Evolutionary conservation across 2,329 filamentous ascomycete genomes (phyloP).

Genomic region (Claviceps pusilla): DNA sequence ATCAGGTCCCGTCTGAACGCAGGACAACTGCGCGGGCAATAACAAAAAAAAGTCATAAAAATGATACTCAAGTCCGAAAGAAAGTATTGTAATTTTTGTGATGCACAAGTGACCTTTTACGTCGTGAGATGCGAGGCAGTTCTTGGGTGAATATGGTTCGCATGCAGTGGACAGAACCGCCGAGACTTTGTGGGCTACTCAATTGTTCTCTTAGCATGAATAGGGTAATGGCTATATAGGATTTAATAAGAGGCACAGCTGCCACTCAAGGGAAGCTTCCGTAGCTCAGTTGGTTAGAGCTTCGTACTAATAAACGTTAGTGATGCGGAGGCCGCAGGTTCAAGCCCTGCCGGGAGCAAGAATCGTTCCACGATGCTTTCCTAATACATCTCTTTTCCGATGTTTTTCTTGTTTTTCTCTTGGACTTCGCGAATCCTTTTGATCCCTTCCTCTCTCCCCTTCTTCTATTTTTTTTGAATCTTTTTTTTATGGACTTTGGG

Average conservation of each 20-base stretch:
- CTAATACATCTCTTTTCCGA: not conserved
- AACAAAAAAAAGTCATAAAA: not conserved
- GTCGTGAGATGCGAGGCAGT: no score
- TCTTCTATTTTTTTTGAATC: no score
- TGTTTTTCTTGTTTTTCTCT: not conserved
- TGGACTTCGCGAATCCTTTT: not conserved
- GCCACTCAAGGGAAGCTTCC: constrained; percentile 3
- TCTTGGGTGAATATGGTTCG: no score
- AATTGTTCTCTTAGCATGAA: no score
- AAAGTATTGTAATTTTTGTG: not conserved
- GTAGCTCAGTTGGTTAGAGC: constrained; percentile 13
- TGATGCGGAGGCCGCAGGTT: constrained; percentile 11
- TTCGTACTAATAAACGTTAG: constrained; percentile 11
- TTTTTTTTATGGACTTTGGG: no score
- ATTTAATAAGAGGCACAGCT: rapidly evolving
- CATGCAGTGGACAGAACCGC: no score
- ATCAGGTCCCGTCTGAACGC: no score
- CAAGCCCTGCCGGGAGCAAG: constrained; percentile 11
- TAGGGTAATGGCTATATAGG: not conserved
- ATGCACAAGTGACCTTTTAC: not conserved
- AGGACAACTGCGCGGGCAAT: not conserved
- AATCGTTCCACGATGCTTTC: constrained; percentile 7
- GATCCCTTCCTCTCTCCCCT: no score
- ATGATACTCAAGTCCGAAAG: no score
- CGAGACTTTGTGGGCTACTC: no score